Conservation (phyloP, 1,284 basidiomycete species). For the Rhodotorula sp. region DNA sequence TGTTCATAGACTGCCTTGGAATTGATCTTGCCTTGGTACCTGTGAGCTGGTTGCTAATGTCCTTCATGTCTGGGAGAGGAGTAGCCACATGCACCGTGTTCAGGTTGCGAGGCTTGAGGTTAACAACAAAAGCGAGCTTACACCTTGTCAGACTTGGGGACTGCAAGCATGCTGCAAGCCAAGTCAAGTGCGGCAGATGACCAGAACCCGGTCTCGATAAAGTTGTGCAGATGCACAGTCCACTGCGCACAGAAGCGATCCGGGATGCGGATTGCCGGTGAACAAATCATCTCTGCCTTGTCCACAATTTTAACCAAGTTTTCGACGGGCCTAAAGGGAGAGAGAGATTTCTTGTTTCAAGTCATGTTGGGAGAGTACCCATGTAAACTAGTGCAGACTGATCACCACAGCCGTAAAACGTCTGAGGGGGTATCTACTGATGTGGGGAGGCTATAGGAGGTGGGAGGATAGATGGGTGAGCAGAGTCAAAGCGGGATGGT, state of each 20-base stretch:
- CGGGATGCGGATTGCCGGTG: conserved; percentile 4
- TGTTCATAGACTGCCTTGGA: conserved; percentile 47
- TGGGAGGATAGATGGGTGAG: no score
- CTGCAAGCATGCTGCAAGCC: conserved; percentile 10
- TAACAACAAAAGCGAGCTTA: conserved; percentile 19
- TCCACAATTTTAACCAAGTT: conserved; percentile 4
- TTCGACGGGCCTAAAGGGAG: conserved; percentile 13
- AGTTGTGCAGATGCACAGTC: conserved; percentile 7
- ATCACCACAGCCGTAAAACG: no score
- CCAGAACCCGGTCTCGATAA: conserved; percentile 11
- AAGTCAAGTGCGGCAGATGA: conserved; percentile 5
- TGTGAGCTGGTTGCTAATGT: conserved; percentile 42
- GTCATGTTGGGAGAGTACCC: no score
- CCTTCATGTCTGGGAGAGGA: conserved; percentile 51
- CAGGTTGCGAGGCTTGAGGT: conserved; percentile 45
- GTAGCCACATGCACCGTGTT: conserved; percentile 50
- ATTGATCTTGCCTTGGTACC: conserved; percentile 47
- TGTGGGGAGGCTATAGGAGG: no score
- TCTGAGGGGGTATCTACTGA: no score
- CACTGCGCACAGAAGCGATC: conserved; percentile 6
- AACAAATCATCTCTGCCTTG: not conserved
- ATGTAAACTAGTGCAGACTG: no score
- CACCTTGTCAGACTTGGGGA: conserved; percentile 12
- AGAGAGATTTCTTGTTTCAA: no score
- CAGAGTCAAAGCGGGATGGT: no score